Base-by-base conservation (phyloP, 257 asterid genomes). In the Ilex aquifolium region DNA sequence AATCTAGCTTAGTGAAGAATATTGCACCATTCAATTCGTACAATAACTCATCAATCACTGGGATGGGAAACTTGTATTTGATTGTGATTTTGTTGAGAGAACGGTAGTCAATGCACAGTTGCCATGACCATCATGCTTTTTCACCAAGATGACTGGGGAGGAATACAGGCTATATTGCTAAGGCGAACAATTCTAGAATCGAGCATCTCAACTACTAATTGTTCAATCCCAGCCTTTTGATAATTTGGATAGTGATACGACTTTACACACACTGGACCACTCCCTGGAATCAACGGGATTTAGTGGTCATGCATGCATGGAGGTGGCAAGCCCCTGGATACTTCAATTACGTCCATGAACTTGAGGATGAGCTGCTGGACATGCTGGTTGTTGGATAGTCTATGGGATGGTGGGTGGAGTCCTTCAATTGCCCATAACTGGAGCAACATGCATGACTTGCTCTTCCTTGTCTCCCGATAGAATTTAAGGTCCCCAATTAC, bases 1-100 rank as follows among this genome's bases (percentile, higher is more conserved):
- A 10, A 21, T 74, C 69, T 0, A 74, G 3, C 7, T 74, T 74
- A 4, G 63, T 21, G 13, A 72, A 72, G 3, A 21, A 4, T 4
- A 3, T 44, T 0, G 57, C 68, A 7, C 16, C 10, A 3, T 13
- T 2, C 29, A 57, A 27, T 7, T 48, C 69, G 3, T 65, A 56
- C 2, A 63, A 6, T 0, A 71, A n/a, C 0, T 75, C 76, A 6
- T 70, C 70, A 14, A 62, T 44, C 0, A 61, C 11, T 0, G 27
- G 27, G 27, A 21, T 21, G 27, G 27, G 27, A 21, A 21, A 21
- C 27, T 21, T 21, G 27, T 21, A 21, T 21, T 21, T 21, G 27
- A 21, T 21, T 21, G 27, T 21, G 27, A 21, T 21, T 21, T 21
- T 21, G 27, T 21, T 21, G 27, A 21, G 27, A 21, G 27, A 21